Percentiles rank a stretch among this genome's conserved stretches.
Conservation (phyloP, 495 filamentous ascomycete genomes). For the Margaritispora aquatica region DNA sequence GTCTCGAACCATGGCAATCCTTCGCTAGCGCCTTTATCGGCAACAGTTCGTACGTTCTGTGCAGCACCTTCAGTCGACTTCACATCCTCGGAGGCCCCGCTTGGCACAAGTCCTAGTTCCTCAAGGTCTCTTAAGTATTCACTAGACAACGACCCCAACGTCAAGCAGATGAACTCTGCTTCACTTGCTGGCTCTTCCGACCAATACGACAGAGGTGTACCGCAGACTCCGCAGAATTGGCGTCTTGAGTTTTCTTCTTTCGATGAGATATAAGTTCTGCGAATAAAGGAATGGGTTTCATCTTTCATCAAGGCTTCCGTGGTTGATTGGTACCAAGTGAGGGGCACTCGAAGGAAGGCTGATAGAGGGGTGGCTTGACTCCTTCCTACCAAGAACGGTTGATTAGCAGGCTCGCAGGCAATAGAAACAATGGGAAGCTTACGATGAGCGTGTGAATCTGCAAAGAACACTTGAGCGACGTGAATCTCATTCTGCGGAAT, state of each 20-base stretch:
- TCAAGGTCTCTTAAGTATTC: conserved; percentile 63
- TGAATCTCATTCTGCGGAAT: conserved; percentile 51
- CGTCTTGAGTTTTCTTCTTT: conserved; percentile 54
- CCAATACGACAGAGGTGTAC: conserved; percentile 76
- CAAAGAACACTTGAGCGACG: conserved; percentile 62
- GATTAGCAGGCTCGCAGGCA: background rate
- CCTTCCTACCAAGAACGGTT: conserved; percentile 40
- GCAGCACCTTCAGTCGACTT: conserved; percentile 16
- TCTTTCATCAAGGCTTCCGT: conserved; percentile 71
- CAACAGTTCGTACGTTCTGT: conserved; percentile 1
- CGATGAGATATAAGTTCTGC: conserved; percentile 58
- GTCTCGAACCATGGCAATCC: conserved; percentile 78
- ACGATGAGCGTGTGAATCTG: conserved; percentile 58
- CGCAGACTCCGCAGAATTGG: conserved; percentile 88
- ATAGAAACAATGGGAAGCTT: conserved; percentile 7
- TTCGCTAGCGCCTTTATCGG: conserved; percentile 22
- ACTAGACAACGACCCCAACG: conserved; percentile 61
- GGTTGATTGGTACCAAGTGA: conserved; percentile 64
- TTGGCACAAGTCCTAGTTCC: conserved; percentile 58
- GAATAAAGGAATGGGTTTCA: conserved; percentile 67
- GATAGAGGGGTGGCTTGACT: conserved; percentile 63
- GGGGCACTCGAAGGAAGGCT: conserved; percentile 74
- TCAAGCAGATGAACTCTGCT: conserved; percentile 66
- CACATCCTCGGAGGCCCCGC: conserved; percentile 36
- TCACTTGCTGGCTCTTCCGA: conserved; percentile 61